Conservation (phyloP, 106 monocot species). For the Phalaenopsis aphrodite region DNA sequence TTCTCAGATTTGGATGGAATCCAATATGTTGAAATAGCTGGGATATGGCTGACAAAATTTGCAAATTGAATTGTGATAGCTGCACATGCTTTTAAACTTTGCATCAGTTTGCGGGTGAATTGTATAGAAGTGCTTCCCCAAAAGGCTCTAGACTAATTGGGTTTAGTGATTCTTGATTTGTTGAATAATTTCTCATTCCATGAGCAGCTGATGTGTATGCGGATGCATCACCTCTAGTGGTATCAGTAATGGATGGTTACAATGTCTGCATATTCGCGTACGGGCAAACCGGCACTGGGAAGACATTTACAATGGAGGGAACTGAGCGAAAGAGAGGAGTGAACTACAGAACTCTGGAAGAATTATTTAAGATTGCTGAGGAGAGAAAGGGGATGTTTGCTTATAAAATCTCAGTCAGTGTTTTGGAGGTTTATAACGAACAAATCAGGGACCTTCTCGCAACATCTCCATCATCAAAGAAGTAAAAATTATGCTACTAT, state of each 20-base stretch:
- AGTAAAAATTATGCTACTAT: conserved; percentile 23
- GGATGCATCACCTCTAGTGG: conserved; percentile 77
- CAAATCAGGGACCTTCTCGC: conserved; percentile 79
- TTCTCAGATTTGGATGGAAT: background rate
- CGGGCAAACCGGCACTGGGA: conserved; percentile 86
- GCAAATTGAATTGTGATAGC: no score
- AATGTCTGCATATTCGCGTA: conserved; percentile 93
- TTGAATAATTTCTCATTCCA: background rate
- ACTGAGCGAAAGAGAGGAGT: conserved; percentile 68
- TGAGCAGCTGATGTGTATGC: conserved; percentile 61
- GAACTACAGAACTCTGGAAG: conserved; percentile 82
- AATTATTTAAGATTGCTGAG: conserved; percentile 54
- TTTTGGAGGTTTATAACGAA: conserved; percentile 90
- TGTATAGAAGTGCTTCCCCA: no score
- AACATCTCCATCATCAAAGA: conserved; percentile 64
- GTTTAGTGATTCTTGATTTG: background rate
- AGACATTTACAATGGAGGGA: conserved; percentile 92
- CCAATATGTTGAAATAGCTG: background rate
- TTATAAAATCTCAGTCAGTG: conserved; percentile 72
- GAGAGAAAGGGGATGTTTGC: conserved; percentile 59
- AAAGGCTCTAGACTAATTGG: background rate
- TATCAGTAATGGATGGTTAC: conserved; percentile 78
- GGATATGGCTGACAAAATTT: background rate
- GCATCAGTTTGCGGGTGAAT: no score
- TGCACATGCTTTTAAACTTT: no score